These are phyloP conservation scores for Penicillium oxalicum DNA, from an alignment of 2,329 filamentous ascomycete species.

Conservation along the genomic window DNA sequence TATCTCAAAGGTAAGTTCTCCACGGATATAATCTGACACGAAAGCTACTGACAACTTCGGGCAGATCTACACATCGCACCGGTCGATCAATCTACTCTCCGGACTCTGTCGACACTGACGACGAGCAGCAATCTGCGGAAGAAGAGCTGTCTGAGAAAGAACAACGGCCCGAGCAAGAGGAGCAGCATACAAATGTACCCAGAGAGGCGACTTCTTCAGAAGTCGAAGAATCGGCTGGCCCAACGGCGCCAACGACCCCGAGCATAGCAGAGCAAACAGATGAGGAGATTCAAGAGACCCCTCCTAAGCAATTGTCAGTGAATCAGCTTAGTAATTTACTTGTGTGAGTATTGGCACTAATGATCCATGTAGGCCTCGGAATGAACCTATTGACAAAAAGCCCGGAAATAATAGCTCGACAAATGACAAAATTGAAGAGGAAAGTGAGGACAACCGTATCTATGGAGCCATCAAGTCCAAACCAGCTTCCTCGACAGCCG, in stretches of 20 bases:
- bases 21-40: too few species aligned
- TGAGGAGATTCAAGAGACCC: not conserved
- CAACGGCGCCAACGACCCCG: not conserved
- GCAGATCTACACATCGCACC: not conserved
- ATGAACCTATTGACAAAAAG: not conserved
- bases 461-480: not conserved
- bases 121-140: not conserved
- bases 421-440: not conserved
- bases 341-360: not conserved
- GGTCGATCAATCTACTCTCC: not conserved
- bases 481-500: too few species aligned
- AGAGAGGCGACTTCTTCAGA: not conserved
- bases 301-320: not conserved
- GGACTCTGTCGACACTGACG: not conserved
- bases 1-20: too few species aligned
- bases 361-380: not conserved
- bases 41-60: not conserved
- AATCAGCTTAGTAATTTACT: too few species aligned
- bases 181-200: not conserved
- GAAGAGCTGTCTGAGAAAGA: too few species aligned
- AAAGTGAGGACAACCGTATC: not conserved
- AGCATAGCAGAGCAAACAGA: not conserved
- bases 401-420: not conserved
- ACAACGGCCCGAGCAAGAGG: not conserved
- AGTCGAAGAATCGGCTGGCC: not conserved